Evolutionary conservation across 2,329 filamentous ascomycete genomes (phyloP).

Genomic region (Ophiostoma novo-ulmi): DNA sequence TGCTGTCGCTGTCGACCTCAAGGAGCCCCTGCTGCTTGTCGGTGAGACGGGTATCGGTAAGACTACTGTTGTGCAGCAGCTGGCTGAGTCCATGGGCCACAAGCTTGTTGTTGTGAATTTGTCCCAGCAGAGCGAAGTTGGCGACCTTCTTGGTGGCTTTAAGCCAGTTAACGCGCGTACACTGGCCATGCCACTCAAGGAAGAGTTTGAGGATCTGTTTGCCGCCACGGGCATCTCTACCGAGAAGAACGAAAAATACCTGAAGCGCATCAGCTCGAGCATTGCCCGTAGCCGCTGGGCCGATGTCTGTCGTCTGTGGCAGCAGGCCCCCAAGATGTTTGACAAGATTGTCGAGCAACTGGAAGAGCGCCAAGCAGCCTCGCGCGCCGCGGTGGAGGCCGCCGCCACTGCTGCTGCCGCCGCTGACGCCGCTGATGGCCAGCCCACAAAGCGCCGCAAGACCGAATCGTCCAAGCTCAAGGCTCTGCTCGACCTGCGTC

Average conservation of each 20-base stretch:
- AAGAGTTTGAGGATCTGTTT: conserved; percentile 90
- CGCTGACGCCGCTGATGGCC: conserved; percentile 35
- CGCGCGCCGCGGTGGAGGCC: conserved; percentile 1
- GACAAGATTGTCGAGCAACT: conserved; percentile 60
- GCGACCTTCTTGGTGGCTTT: conserved; percentile 92
- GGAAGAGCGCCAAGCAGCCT: conserved; percentile 38
- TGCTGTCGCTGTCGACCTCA: conserved; percentile 70
- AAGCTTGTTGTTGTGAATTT: conserved; percentile 90
- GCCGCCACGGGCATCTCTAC: conserved; percentile 76
- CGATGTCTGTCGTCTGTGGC: conserved; percentile 80
- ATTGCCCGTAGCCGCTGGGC: conserved; percentile 81
- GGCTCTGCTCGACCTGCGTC: conserved; percentile 51
- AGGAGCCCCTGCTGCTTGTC: conserved; percentile 90
- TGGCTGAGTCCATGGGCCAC: conserved; percentile 77
- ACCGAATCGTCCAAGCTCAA: conserved; percentile 63
- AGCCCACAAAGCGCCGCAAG: conserved; percentile 66
- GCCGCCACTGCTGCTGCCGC: not conserved
- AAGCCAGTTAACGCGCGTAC: conserved; percentile 91
- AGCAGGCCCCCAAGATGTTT: conserved; percentile 84
- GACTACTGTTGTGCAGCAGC: conserved; percentile 89
- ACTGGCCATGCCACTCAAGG: conserved; percentile 81
- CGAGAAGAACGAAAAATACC: conserved; percentile 80
- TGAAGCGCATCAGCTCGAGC: conserved; percentile 73
- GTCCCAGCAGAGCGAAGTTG: conserved; percentile 94
- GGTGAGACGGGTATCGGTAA: conserved; percentile 98